Evolutionary conservation across 2,329 filamentous ascomycete species (phyloP).

Genomic region (Aspergillus thermomutatus): DNA sequence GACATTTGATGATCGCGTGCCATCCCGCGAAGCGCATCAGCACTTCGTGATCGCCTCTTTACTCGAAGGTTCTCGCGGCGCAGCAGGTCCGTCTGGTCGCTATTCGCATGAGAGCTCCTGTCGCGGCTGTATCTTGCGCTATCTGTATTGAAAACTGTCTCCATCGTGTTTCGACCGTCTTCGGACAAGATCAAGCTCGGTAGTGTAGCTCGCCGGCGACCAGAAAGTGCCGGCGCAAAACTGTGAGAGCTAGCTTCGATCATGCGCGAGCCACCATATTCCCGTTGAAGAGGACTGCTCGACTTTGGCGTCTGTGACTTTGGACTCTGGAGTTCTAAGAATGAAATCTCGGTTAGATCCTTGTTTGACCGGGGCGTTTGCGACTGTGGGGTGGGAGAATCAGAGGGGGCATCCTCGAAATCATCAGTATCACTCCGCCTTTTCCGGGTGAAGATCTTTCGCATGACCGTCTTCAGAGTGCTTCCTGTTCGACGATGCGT

Average conservation of each 20-base stretch:
- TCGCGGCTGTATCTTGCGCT: slow-evolving; percentile 5
- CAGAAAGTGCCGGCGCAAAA: slow-evolving; percentile 19
- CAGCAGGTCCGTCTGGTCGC: slow-evolving; percentile 16
- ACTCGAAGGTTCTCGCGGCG: slow-evolving; percentile 22
- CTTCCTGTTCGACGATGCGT: slow-evolving; percentile 40
- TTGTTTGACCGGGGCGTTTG: slow-evolving; percentile 11
- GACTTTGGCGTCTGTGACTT: slow-evolving; percentile 23
- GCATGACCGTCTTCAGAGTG: slow-evolving; percentile 43
- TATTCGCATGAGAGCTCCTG: slow-evolving; percentile 11
- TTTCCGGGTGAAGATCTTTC: slow-evolving; percentile 42
- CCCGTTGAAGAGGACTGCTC: slow-evolving; percentile 20
- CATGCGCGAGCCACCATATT: slow-evolving; percentile 18
- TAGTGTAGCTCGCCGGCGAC: slow-evolving; percentile 41
- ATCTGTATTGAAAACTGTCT: slow-evolving; percentile 21
- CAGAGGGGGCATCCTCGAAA: slow-evolving; percentile 21
- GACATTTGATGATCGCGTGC: slow-evolving; percentile 36
- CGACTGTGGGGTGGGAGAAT: slow-evolving; percentile 10
- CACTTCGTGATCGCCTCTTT: slow-evolving; percentile 46
- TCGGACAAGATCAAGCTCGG: slow-evolving; percentile 44
- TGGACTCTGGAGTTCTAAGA: slow-evolving; percentile 23
- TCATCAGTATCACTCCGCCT: slow-evolving; percentile 32
- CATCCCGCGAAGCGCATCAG: slow-evolving; percentile 37
- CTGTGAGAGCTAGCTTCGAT: slow-evolving; percentile 19
- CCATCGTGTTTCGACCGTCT: slow-evolving; percentile 33
- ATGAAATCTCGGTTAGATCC: slow-evolving; percentile 15